Conservation (phyloP, 108 stramenopile genomes). For the Hondaea fermentalgiana region DNA sequence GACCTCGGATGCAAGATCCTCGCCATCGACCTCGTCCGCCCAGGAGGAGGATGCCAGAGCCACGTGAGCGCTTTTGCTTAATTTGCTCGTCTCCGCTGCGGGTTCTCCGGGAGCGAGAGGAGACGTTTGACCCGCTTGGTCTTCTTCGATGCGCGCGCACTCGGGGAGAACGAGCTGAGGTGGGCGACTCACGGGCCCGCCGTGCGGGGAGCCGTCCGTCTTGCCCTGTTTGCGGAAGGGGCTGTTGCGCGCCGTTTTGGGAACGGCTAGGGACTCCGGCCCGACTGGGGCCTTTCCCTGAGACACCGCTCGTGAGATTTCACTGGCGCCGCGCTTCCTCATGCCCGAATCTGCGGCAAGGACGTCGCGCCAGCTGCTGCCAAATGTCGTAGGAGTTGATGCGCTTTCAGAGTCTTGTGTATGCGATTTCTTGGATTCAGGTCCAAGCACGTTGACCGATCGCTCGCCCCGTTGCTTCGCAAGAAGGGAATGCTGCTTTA, state of each 20-base stretch:
- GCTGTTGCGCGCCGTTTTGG: neutral
- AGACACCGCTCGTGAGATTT: neutral
- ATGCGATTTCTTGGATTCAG: too few species aligned
- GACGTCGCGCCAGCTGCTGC: too few species aligned
- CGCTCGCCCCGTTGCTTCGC: too few species aligned
- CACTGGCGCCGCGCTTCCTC: neutral
- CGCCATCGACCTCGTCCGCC: constrained; percentile 7
- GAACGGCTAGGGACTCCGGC: too few species aligned
- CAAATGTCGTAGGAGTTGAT: too few species aligned
- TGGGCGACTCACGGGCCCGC: neutral
- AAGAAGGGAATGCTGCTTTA: neutral
- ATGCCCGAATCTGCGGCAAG: neutral
- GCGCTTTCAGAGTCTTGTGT: too few species aligned
- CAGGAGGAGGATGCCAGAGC: neutral
- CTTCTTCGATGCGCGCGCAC: too few species aligned
- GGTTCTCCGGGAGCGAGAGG: neutral
- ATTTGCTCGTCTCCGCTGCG: neutral
- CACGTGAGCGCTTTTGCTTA: neutral
- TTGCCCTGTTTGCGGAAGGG: neutral
- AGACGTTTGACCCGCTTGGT: too few species aligned
- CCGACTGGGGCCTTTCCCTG: neutral
- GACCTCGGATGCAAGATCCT: neutral
- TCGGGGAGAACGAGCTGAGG: neutral
- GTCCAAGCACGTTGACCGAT: too few species aligned
- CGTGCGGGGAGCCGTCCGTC: neutral